A percentile compares a stretch with the other conserved stretches of the same genome.
phyloP scores from a whole-genome alignment of 345 rosid genomes.

The Acer negundo region DNA sequence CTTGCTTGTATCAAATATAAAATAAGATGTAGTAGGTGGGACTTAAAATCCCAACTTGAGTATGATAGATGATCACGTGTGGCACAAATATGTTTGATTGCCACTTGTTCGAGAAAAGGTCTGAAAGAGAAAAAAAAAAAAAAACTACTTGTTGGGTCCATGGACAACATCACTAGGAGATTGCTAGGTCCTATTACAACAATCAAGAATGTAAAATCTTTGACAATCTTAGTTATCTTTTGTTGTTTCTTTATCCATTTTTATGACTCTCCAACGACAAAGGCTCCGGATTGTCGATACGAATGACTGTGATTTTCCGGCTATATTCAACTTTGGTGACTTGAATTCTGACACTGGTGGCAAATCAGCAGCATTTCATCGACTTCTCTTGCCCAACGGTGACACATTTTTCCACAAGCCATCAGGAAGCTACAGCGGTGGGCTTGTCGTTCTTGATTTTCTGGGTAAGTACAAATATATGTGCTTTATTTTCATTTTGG shows the following conservation, averaged over 20 bases:
- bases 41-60: not conserved
- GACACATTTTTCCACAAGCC: conserved; percentile 35
- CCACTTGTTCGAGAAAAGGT: not conserved
- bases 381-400: conserved; percentile 26
- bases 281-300: not conserved
- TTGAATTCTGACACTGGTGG: conserved; percentile 47
- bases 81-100: not conserved
- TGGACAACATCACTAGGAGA: not conserved
- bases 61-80: not conserved
- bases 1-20: not conserved
- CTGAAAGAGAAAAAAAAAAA: not conserved
- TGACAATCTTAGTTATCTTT: not conserved
- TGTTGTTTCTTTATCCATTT: not conserved
- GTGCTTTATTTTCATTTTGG: not conserved
- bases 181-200: not conserved
- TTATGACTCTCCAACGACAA: not conserved
- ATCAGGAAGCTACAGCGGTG: conserved; percentile 31
- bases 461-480: conserved; percentile 17
- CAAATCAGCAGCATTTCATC: conserved; percentile 34
- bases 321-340: conserved; percentile 46
- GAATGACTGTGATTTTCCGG: conserved; percentile 26
- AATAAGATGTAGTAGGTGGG: not conserved
- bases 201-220: not conserved
- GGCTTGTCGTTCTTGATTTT: conserved; percentile 36
- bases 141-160: not conserved